Evolutionary conservation across 192 early-diverging fungal species (phyloP).

Genomic region (Umbelopsis ramanniana): DNA sequence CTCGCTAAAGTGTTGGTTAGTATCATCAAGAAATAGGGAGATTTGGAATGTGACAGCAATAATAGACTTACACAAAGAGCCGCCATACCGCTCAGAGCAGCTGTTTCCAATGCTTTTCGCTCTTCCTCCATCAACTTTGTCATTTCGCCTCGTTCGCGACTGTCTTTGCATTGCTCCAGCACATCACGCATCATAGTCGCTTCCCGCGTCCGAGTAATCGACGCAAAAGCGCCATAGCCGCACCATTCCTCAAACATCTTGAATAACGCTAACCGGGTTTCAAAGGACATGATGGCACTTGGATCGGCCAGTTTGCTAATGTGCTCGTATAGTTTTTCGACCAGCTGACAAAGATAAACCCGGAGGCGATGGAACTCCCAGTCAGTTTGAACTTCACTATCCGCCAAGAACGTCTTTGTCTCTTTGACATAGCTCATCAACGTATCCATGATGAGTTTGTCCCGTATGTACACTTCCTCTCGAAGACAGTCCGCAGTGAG

Average conservation of each 20-base stretch:
- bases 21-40: too few relatives aligned
- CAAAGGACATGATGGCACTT: slow-evolving; percentile 70
- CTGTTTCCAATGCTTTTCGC: slow-evolving; percentile 72
- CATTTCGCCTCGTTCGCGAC: slow-evolving; percentile 63
- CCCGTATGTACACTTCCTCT: slow-evolving; percentile 57
- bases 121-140: slow-evolving; percentile 78
- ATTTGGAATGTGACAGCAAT: not conserved
- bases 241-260: slow-evolving; percentile 93
- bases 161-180: slow-evolving; percentile 71
- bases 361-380: slow-evolving; percentile 90
- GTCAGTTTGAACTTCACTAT: slow-evolving; percentile 76
- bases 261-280: slow-evolving; percentile 77
- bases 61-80: slow-evolving; percentile 67
- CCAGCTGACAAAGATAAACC: slow-evolving; percentile 86
- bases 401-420: slow-evolving; percentile 75
- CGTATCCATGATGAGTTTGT: slow-evolving; percentile 63
- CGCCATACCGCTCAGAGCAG: slow-evolving; percentile 89
- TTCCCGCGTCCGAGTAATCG: slow-evolving; percentile 63
- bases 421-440: slow-evolving; percentile 81
- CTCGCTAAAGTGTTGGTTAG: slow-evolving; percentile 38
- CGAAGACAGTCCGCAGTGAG: slow-evolving; percentile 70
- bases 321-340: slow-evolving; percentile 83
- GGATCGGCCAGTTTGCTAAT: slow-evolving; percentile 56
- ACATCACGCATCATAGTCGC: slow-evolving; percentile 67
- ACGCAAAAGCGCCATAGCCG: slow-evolving; percentile 72